Conservation (phyloP, 2,329 filamentous ascomycete species). For the Emergomyces africanus region DNA sequence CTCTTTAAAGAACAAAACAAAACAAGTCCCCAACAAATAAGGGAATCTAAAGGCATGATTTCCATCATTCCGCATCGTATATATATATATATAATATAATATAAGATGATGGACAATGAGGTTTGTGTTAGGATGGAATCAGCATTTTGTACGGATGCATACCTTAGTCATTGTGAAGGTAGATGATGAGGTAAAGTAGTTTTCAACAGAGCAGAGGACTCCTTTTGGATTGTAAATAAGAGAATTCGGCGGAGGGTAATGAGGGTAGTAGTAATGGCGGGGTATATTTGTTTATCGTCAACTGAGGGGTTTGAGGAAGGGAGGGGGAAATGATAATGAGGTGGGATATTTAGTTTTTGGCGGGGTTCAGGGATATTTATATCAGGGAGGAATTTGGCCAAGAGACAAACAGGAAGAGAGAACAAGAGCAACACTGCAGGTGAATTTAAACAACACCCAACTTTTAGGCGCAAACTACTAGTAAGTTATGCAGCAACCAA, state of each 20-base stretch:
- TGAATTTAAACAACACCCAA: neutral
- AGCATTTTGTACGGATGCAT: neutral
- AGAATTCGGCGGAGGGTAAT: neutral
- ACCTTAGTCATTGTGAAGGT: conserved; percentile 5
- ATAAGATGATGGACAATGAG: neutral
- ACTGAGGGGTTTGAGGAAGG: neutral
- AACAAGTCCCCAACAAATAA: neutral
- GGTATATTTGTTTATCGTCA: neutral
- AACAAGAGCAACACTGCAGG: neutral
- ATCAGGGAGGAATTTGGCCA: neutral
- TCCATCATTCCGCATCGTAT: neutral
- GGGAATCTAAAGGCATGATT: neutral
- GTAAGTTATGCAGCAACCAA: neutral
- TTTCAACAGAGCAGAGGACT: neutral
- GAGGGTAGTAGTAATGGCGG: neutral
- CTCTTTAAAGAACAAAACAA: neutral
- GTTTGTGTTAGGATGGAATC: neutral
- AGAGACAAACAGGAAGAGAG: neutral
- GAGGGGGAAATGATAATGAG: neutral
- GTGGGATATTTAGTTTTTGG: neutral
- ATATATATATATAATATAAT: too few species aligned
- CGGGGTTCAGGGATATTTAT: neutral
- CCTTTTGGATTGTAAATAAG: neutral
- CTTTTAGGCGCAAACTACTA: neutral
- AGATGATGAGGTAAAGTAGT: neutral